phyloP scores from a whole-genome alignment of 768 basidiomycete species.

The Xanthoconium stramineum region DNA sequence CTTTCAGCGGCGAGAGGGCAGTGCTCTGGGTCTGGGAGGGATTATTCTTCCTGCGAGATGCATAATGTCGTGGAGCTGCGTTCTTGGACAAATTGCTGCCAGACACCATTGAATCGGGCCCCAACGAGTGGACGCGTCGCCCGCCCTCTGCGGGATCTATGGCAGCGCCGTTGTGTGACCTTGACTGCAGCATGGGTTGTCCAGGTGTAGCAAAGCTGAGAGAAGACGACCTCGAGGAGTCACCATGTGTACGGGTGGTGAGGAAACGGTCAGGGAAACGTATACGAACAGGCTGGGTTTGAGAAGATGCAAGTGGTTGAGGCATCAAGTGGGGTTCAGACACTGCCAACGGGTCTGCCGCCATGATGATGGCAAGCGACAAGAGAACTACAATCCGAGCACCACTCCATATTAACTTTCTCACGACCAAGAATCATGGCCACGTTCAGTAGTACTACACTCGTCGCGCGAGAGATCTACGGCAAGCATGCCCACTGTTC shows the following conservation, averaged over 20 bases:
- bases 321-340: slow-evolving; percentile 20
- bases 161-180: slow-evolving; percentile 12
- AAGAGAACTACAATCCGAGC: neutral
- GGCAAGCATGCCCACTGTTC: slow-evolving; percentile 4
- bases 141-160: slow-evolving; percentile 14
- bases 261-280: slow-evolving; percentile 35
- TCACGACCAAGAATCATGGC: slow-evolving; percentile 5
- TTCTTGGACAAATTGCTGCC: slow-evolving; percentile 14
- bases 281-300: slow-evolving; percentile 26
- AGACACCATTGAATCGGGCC: slow-evolving; percentile 14
- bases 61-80: slow-evolving; percentile 10
- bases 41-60: slow-evolving; percentile 21
- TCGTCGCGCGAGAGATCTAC: slow-evolving; percentile 10
- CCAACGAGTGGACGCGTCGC: slow-evolving; percentile 22
- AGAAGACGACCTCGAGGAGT: slow-evolving; percentile 34
- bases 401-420: slow-evolving; percentile 4
- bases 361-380: slow-evolving; percentile 6
- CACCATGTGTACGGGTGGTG: slow-evolving; percentile 19
- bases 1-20: slow-evolving; percentile 21
- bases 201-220: slow-evolving; percentile 18
- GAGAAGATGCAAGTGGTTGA: slow-evolving; percentile 6
- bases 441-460: neutral
- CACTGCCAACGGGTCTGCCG: slow-evolving; percentile 22
- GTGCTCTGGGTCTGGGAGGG: slow-evolving; percentile 12
- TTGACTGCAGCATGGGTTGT: slow-evolving; percentile 11